Percentiles rank a stretch among this genome's conserved stretches.
Evolutionary conservation across 805 yeast species (phyloP).

Genomic region (Hemisphaericaspora nanyangensis): DNA sequence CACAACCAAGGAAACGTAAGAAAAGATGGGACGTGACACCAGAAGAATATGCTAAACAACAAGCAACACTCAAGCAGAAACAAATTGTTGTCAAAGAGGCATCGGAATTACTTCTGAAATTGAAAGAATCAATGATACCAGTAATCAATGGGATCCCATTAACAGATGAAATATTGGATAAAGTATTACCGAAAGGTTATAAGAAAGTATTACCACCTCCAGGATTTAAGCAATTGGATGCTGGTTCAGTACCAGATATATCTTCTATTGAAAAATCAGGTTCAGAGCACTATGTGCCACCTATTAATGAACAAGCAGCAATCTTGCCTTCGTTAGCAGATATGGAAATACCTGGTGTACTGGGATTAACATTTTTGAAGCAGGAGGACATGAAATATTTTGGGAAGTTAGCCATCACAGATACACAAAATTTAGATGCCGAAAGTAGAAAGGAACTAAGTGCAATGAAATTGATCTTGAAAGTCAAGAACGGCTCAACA

Average conservation of each 20-base stretch:
- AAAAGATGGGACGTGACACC: conserved; percentile 46
- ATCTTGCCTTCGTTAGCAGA: conserved; percentile 20
- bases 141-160: conserved; percentile 30
- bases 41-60: conserved; percentile 22
- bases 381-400: conserved; percentile 71
- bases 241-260: conserved; percentile 29
- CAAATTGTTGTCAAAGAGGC: not conserved
- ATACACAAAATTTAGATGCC: conserved; percentile 28
- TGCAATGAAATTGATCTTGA: conserved; percentile 60
- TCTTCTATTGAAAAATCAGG: conserved; percentile 12
- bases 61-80: conserved; percentile 3
- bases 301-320: conserved; percentile 29
- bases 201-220: conserved; percentile 41
- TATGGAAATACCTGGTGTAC: conserved; percentile 48
- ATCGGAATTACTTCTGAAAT: not conserved
- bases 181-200: conserved; percentile 53
- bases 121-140: conserved; percentile 18
- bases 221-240: conserved; percentile 32
- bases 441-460: conserved; percentile 58
- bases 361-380: conserved; percentile 63
- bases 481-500: conserved; percentile 77
- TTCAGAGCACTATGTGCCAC: conserved; percentile 49
- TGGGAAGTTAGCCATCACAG: conserved; percentile 43
- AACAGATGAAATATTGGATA: conserved; percentile 44
- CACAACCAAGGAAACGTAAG: conserved; percentile 19